These are phyloP conservation scores for Dictyostelium brefeldianum DNA, from an alignment of 78 protist genomes.

Conservation along the genomic window DNA sequence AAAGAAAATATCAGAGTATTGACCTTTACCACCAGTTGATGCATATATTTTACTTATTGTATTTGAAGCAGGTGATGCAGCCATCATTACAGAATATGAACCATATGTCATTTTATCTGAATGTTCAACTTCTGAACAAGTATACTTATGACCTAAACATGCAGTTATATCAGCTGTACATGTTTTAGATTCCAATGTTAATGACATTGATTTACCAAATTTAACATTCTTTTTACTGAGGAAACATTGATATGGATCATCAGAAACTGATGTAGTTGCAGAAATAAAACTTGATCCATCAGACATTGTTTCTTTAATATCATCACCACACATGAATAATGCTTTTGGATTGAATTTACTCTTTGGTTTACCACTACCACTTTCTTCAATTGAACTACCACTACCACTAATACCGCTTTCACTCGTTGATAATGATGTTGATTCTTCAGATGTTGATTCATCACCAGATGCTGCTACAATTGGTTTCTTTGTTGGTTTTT, in stretches of 20 bases:
- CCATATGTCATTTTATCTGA: slow-evolving; percentile 10
- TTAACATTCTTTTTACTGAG: background rate
- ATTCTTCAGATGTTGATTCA: background rate
- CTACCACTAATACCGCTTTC: background rate
- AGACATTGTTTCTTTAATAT: background rate
- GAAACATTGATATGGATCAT: slow-evolving; percentile 18
- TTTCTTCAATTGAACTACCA: no score
- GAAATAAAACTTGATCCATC: background rate
- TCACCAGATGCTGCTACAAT: background rate
- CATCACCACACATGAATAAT: background rate
- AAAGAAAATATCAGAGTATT: slow-evolving; percentile 4
- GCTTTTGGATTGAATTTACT: slow-evolving; percentile 7
- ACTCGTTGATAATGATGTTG: background rate
- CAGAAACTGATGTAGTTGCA: background rate
- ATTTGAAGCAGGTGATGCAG: background rate
- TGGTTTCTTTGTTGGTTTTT: background rate
- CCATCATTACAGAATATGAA: background rate
- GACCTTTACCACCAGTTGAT: slow-evolving; percentile 16
- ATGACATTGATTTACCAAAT: background rate
- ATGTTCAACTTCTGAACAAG: slow-evolving; percentile 12
- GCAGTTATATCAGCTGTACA: background rate
- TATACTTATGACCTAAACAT: background rate
- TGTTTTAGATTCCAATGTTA: background rate
- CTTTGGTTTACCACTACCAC: background rate
- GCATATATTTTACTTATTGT: background rate